Conservation (phyloP, 805 yeast genomes). For the Starmera dryadoides region DNA sequence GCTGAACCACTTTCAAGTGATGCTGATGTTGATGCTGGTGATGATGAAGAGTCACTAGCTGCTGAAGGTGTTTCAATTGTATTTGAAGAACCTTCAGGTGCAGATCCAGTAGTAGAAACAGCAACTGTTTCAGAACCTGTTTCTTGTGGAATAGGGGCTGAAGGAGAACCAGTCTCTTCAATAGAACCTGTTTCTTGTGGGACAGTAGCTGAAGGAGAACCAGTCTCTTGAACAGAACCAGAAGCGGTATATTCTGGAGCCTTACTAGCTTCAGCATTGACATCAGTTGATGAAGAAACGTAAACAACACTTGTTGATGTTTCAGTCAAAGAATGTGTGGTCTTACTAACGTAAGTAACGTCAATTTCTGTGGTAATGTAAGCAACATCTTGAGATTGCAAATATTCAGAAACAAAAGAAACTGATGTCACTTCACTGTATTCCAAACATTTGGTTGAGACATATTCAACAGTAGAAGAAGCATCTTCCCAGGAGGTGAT, state of each 20-base stretch:
- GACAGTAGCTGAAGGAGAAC: slow-evolving; percentile 4
- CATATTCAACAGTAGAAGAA: slow-evolving; percentile 8
- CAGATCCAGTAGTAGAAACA: not conserved
- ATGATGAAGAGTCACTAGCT: no score
- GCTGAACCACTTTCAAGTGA: not conserved
- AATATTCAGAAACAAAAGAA: slow-evolving; percentile 11
- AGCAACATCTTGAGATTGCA: slow-evolving; percentile 14
- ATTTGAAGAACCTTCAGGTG: no score
- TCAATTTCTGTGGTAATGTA: slow-evolving; percentile 14
- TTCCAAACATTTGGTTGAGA: slow-evolving; percentile 16
- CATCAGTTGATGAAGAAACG: slow-evolving; percentile 3
- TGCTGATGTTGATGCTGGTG: no score
- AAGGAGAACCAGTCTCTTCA: not conserved
- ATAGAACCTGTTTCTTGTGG: not conserved
- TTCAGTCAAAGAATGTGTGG: slow-evolving; percentile 12
- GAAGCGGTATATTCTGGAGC: slow-evolving; percentile 1
- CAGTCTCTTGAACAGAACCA: not conserved
- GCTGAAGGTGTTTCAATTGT: no score
- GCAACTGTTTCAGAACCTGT: not conserved
- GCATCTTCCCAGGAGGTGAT: slow-evolving; percentile 17
- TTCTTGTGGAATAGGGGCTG: not conserved
- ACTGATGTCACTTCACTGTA: slow-evolving; percentile 11
- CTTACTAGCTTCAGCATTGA: not conserved
- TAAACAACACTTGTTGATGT: slow-evolving; percentile 14
- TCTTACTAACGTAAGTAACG: slow-evolving; percentile 16